Evolutionary conservation across 2,329 filamentous ascomycete genomes (phyloP), one percentile per base, ranked within the genome.

Genomic region (Alternaria gansuensis): DNA sequence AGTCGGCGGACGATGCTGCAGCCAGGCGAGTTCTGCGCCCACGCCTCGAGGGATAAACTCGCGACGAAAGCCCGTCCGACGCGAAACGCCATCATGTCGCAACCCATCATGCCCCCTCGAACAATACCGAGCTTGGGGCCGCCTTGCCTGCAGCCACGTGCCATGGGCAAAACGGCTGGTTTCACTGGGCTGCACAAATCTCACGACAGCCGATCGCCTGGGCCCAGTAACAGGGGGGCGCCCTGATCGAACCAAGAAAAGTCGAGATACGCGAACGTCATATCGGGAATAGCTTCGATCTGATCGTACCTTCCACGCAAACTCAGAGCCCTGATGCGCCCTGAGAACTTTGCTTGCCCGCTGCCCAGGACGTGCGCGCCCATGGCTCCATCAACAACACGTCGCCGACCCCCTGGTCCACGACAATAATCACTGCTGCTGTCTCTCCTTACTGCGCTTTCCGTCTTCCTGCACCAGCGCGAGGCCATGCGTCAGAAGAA

Each of bases 271-370:
- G 63, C 63, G 63, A 66, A 37, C 6, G 17, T 17, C 33, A 14
- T 14, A 59, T 61, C 46, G 26, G 56, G 61, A 10, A 23, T 66
- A 64, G 63, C 53, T 7, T 31, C 61, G 61, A 64, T 66, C 55
- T 53, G 33, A 59, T 61, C 52, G 31, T 51, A 53, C 44, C 33
- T 45, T 33, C 48, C 44, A 28, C 51, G 6, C 37, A 26, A 21
- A 17, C 43, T 52, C 45, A 14, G 48, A 48, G 26, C 48, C 41
- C 21, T 37, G 41, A 45, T 29, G 43, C 51, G 50, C 50, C 55
- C 29, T 39, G 37, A 41, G 28, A 45, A 50, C 44, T 53, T 48
- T 46, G 51, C 34, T 40, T 40, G 29, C 9, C 49, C 41, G 33
- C 21, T 53, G n/a, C 13, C 31, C 28, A 52, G 49, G 28, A 33